Base-by-base conservation (phyloP, 805 yeast genomes). In the Saturnispora zaruensis region DNA sequence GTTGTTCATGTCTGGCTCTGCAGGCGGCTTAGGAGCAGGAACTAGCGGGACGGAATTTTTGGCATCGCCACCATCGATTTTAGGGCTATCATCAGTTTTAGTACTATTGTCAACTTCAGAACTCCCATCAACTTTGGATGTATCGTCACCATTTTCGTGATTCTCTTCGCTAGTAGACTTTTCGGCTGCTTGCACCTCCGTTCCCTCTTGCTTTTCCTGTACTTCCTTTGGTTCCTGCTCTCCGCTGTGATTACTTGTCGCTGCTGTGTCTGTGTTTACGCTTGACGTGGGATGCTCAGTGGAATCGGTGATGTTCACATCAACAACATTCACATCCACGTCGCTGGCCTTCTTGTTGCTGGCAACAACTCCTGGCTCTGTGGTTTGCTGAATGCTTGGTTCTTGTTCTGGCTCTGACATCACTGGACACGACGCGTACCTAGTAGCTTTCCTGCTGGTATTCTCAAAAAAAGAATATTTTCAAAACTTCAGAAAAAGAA, bases 11-110 rank as follows among this genome's bases (percentile, higher is more conserved):
- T 83, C 89, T 0, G 90, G 88, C 61, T 84, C 89, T 3, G 73
- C 61, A 1, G 85, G 78, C 1, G 93, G 93, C 51, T 78, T 76
- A 11, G 93, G 90, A 3, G 90, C 91, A 2, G 93, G 88, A 13
- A 59, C 66, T 64, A 68, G 60, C 8, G 40, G 40, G n/a, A 61
- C 45, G 7, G 54, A 49, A 2, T 51, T 40, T 5, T 36, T 32
- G 20, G 46, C 28, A 28, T 26, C 8, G 3, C 41, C 38, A 2
- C 50, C 23, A 13, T 30, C 47, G 2, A 7, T 24, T 6, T n/a
- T 11, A 3, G 45, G 28, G 42, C 24, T 44, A 18, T 9, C 34
- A 32, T 6, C n/a, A 32, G 34, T 16, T 18, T 36, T 23, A 25
- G 16, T 34, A 11, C 30, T 16, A 8, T 32, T 44, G 3, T 23